A percentile compares a stretch with the other conserved stretches of the same genome.
Conservation (phyloP, 257 asterid species). For the Misopates orontium region DNA sequence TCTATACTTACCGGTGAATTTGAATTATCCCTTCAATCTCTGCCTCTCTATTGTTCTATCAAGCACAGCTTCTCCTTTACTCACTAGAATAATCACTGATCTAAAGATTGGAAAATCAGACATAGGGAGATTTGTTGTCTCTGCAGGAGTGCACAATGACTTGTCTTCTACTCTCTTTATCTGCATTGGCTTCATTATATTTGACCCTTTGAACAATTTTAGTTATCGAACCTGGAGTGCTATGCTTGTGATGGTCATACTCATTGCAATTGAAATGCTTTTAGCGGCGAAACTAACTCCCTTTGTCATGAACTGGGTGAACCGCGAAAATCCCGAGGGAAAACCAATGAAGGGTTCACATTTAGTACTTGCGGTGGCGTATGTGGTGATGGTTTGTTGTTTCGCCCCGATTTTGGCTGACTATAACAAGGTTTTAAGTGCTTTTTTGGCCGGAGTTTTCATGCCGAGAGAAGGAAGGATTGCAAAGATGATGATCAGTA, state of each 20-base stretch:
- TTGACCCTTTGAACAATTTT: conserved; percentile 51
- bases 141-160: conserved; percentile 75
- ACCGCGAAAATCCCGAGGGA: conserved; percentile 84
- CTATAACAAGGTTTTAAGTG: conserved; percentile 65
- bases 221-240: conserved; percentile 20
- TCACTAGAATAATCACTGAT: conserved; percentile 70
- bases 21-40: conserved; percentile 52
- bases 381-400: conserved; percentile 56
- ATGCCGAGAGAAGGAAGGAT: conserved; percentile 96
- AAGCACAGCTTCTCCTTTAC: conserved; percentile 65
- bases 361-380: conserved; percentile 65
- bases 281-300: conserved; percentile 75
- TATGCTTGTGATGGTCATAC: conserved; percentile 34
- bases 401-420: conserved; percentile 49
- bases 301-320: conserved; percentile 77
- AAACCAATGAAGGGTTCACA: conserved; percentile 93
- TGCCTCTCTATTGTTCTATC: conserved; percentile 63
- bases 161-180: conserved; percentile 54
- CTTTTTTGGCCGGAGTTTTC: conserved; percentile 75
- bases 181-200: conserved; percentile 59
- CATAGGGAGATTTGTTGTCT: conserved; percentile 76
- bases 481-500: conserved; percentile 68
- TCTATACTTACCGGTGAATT: conserved; percentile 35
- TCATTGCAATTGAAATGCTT: conserved; percentile 40
- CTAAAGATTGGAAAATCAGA: conserved; percentile 92